phyloP scores from a whole-genome alignment of 305 asterid species.

The Fraxinus nigra region DNA sequence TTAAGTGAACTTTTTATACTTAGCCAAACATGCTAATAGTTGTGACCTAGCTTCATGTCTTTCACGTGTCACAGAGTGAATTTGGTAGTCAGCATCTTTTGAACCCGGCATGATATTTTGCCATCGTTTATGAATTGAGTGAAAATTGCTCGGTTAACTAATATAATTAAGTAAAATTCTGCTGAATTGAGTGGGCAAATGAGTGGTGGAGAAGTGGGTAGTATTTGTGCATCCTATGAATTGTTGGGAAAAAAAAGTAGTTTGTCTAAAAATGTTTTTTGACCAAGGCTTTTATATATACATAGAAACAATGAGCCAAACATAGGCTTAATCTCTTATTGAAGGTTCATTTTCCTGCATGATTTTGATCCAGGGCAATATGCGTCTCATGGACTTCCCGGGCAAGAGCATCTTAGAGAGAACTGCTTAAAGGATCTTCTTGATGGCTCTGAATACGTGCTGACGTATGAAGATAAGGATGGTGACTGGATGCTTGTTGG shows the following conservation, averaged over 20 bases:
- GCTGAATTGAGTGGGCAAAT: not conserved
- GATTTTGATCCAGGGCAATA: conserved; percentile 54
- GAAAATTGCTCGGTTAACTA: not conserved
- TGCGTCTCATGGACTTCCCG: conserved; percentile 42
- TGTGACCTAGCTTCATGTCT: not conserved
- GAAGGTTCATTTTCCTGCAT: conserved; percentile 15
- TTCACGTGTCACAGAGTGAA: not conserved
- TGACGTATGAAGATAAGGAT: conserved; percentile 73
- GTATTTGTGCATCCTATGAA: not conserved
- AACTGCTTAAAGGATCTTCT: conserved; percentile 61
- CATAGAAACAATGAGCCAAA: not conserved
- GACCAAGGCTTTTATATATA: not conserved
- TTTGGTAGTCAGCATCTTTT: not conserved
- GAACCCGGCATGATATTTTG: not conserved
- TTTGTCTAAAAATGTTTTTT: not conserved
- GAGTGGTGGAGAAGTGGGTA: not conserved
- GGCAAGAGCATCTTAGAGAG: conserved; percentile 54
- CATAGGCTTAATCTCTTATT: not conserved
- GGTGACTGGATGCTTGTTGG: conserved; percentile 87
- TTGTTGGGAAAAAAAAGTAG: not conserved
- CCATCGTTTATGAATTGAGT: not conserved
- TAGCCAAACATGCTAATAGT: not conserved
- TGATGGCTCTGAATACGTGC: conserved; percentile 70
- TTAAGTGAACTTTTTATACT: not conserved
- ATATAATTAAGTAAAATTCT: not conserved